These are phyloP conservation scores for Millerozyma acaciae DNA, from an alignment of 805 yeast species.

Conservation along the genomic window DNA sequence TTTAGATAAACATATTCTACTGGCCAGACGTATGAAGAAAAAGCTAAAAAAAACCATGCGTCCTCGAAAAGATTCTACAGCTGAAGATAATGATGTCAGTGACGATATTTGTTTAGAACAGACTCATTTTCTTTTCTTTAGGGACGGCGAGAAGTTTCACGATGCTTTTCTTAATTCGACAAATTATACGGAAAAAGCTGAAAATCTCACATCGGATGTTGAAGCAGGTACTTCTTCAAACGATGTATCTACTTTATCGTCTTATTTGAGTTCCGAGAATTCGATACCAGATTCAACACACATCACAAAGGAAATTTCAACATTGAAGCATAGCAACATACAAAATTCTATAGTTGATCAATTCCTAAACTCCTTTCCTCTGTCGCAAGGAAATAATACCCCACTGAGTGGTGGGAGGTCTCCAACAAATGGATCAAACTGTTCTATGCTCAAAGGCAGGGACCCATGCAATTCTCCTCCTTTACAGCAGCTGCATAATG, in stretches of 20 bases:
- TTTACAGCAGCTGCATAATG: too few species aligned
- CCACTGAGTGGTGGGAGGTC: too few species aligned
- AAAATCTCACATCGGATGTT: too few species aligned
- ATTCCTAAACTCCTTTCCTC: slow-evolving; percentile 4
- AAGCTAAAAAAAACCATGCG: slow-evolving; percentile 9
- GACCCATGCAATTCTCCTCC: too few species aligned
- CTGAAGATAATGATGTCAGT: not conserved
- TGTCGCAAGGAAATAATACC: too few species aligned
- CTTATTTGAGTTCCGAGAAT: too few species aligned
- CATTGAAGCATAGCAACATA: slow-evolving; percentile 9
- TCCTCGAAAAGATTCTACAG: not conserved
- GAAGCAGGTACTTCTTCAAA: not conserved
- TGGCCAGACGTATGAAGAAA: slow-evolving; percentile 6
- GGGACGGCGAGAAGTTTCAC: slow-evolving; percentile 42
- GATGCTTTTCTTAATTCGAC: slow-evolving; percentile 26
- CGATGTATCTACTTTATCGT: too few species aligned
- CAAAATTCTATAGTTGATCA: slow-evolving; percentile 13
- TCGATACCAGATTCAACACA: not conserved
- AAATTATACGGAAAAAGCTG: too few species aligned
- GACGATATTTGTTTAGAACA: slow-evolving; percentile 63
- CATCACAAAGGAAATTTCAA: slow-evolving; percentile 10
- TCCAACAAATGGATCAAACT: too few species aligned
- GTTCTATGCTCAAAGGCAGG: too few species aligned
- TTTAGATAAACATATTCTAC: slow-evolving; percentile 1
- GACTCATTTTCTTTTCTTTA: slow-evolving; percentile 65